A percentile compares a stretch with the other conserved stretches of the same genome.
These are phyloP conservation scores for Ilex aquifolium DNA, from an alignment of 257 asterid species.

Conservation along the genomic window DNA sequence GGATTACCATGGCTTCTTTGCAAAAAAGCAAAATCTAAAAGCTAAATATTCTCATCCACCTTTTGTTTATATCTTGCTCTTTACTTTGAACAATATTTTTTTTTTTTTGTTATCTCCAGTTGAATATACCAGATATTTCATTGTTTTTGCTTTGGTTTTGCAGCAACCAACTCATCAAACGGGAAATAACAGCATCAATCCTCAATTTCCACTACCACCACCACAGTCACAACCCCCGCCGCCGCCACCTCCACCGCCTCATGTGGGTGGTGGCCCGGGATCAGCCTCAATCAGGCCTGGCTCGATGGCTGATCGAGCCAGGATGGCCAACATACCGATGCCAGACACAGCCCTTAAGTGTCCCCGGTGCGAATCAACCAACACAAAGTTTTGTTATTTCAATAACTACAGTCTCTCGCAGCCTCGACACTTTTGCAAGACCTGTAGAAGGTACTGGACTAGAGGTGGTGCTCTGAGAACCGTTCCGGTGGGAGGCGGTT, in stretches of 20 bases:
- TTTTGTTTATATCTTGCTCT: conserved; percentile 1
- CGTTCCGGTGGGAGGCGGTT: conserved; percentile 96
- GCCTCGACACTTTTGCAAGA: conserved; percentile 95
- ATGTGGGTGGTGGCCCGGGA: conserved; percentile 37
- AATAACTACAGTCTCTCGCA: conserved; percentile 85
- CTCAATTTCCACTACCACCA: conserved; percentile 29
- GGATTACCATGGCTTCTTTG: conserved; percentile 42
- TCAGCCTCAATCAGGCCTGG: conserved; percentile 69
- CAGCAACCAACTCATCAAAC: conserved; percentile 46
- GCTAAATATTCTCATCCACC: conserved; percentile 42
- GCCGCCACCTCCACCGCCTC: conserved; percentile 39
- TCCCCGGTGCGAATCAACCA: conserved; percentile 86
- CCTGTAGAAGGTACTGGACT: conserved; percentile 89
- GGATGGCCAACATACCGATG: conserved; percentile 76
- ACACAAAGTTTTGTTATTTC: conserved; percentile 88
- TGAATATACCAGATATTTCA: conserved; percentile 40
- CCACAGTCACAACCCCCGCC: conserved; percentile 26
- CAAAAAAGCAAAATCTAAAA: conserved; percentile 41
- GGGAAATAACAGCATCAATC: conserved; percentile 44
- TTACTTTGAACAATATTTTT: neutral
- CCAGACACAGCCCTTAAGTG: conserved; percentile 74
- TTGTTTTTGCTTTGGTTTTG: conserved; percentile 19
- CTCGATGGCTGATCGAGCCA: conserved; percentile 86
- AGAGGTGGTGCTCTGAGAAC: conserved; percentile 83
- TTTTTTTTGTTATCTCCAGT: conserved; percentile 11